Evolutionary conservation across 2,329 filamentous ascomycete species (phyloP).

Genomic region (Phoma sp.): DNA sequence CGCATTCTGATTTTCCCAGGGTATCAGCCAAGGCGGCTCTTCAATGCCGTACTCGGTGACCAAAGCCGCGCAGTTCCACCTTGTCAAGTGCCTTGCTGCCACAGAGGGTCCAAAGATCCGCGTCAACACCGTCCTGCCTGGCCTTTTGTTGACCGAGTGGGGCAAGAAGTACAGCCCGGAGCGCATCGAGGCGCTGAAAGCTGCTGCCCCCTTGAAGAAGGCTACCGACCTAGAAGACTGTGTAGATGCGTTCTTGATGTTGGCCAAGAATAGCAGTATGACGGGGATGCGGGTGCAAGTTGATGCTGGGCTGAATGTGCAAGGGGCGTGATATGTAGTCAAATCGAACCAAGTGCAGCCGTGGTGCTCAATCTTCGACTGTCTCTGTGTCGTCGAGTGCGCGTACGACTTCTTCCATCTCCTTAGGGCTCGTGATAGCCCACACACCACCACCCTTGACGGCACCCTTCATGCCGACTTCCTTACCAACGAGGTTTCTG

Average conservation of each 20-base stretch:
- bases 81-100: constrained; percentile 69
- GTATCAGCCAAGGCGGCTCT: constrained; percentile 58
- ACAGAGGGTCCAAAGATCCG: constrained; percentile 68
- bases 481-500: constrained; percentile 90
- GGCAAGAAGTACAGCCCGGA: constrained; percentile 65
- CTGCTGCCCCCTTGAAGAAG: constrained; percentile 66
- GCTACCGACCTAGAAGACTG: constrained; percentile 61
- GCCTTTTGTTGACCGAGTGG: constrained; percentile 65
- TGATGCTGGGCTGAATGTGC: constrained; percentile 44
- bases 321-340: constrained; percentile 24
- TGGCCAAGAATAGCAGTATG: constrained; percentile 61
- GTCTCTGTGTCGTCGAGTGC: constrained; percentile 56
- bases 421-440: constrained; percentile 80
- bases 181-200: constrained; percentile 58
- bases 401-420: constrained; percentile 54
- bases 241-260: constrained; percentile 61
- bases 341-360: background rate
- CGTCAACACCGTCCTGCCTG: constrained; percentile 70
- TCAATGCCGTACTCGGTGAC: constrained; percentile 77
- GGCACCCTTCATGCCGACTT: constrained; percentile 84
- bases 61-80: constrained; percentile 74
- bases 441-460: constrained; percentile 91
- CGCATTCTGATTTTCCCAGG: constrained; percentile 40
- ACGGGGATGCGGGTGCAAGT: constrained; percentile 56
- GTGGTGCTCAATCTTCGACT: constrained; percentile 7